These are phyloP conservation scores for Heterobasidion annosum DNA, from an alignment of 1,284 basidiomycete genomes.

Conservation along the genomic window DNA sequence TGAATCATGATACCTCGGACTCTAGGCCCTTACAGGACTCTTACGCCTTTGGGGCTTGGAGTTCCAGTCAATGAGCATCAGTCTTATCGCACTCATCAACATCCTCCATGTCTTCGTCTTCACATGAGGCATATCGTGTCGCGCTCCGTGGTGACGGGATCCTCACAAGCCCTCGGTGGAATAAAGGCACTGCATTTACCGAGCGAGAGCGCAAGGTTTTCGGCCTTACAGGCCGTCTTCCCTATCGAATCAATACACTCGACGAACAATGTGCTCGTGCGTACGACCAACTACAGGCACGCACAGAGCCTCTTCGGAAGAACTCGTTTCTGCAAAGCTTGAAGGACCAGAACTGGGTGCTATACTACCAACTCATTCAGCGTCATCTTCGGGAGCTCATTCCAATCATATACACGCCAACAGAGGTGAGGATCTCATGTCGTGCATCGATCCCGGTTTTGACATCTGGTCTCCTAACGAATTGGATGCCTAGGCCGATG, in stretches of 20 bases:
- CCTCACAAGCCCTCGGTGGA: conserved; percentile 57
- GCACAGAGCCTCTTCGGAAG: conserved; percentile 46
- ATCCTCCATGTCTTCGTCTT: neutral
- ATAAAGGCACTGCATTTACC: conserved; percentile 72
- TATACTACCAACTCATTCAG: conserved; percentile 61
- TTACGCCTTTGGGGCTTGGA: too few relatives aligned
- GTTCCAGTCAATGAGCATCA: too few relatives aligned
- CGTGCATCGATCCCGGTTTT: neutral
- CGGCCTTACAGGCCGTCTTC: conserved; percentile 71
- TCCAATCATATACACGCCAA: conserved; percentile 69
- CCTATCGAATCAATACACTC: conserved; percentile 64
- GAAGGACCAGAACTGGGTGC: conserved; percentile 68
- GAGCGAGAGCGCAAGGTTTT: conserved; percentile 57
- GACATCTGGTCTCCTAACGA: neutral
- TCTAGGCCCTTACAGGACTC: too few relatives aligned
- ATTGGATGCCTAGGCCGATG: conserved; percentile 17
- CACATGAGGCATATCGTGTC: conserved; percentile 26
- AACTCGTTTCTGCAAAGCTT: conserved; percentile 66
- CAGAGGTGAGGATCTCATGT: conserved; percentile 33
- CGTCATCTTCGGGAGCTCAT: conserved; percentile 66
- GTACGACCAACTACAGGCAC: conserved; percentile 50
- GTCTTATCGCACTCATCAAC: neutral
- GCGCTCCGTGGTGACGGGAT: conserved; percentile 51
- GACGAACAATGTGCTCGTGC: conserved; percentile 71
- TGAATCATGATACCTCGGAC: too few relatives aligned